Percentiles rank a stretch among this genome's conserved stretches.
These are phyloP conservation scores for Gymnopilus junonius DNA, from an alignment of 768 basidiomycete genomes.

Conservation along the genomic window DNA sequence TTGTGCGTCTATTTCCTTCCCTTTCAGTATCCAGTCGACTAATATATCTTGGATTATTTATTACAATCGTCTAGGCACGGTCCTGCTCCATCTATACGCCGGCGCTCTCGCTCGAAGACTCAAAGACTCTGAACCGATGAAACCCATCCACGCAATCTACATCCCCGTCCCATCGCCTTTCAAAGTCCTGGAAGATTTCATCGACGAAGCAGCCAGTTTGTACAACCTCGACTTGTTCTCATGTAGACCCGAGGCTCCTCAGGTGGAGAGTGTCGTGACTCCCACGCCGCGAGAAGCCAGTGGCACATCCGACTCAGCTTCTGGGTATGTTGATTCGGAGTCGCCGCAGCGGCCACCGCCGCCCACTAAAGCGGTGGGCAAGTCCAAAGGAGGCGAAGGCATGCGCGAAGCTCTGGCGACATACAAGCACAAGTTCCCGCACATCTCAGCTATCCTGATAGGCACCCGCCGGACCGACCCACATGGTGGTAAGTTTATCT, in stretches of 20 bases:
- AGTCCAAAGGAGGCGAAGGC: conserved; percentile 61
- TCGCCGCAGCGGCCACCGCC: conserved; percentile 14
- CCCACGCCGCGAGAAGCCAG: conserved; percentile 29
- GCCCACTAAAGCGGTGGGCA: conserved; percentile 50
- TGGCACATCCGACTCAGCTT: background rate
- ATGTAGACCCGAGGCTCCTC: conserved; percentile 45
- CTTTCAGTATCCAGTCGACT: no score
- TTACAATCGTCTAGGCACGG: conserved; percentile 69
- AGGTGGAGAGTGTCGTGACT: conserved; percentile 53
- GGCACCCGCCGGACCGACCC: conserved; percentile 92
- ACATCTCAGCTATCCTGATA: conserved; percentile 82
- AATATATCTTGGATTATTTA: no score
- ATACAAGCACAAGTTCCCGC: conserved; percentile 70
- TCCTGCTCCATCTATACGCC: conserved; percentile 88
- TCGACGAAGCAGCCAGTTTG: conserved; percentile 55
- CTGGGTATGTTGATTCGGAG: conserved; percentile 19
- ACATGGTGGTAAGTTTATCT: conserved; percentile 78
- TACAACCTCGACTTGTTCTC: conserved; percentile 83
- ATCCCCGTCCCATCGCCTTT: conserved; percentile 93
- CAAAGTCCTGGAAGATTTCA: conserved; percentile 81
- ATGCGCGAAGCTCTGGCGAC: conserved; percentile 80
- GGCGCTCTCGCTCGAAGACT: conserved; percentile 64
- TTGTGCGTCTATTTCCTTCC: conserved; percentile 59
- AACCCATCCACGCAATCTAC: conserved; percentile 73
- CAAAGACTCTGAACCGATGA: conserved; percentile 35